Conservation (phyloP, 495 filamentous ascomycete species). For the Penicillium pulvis region DNA sequence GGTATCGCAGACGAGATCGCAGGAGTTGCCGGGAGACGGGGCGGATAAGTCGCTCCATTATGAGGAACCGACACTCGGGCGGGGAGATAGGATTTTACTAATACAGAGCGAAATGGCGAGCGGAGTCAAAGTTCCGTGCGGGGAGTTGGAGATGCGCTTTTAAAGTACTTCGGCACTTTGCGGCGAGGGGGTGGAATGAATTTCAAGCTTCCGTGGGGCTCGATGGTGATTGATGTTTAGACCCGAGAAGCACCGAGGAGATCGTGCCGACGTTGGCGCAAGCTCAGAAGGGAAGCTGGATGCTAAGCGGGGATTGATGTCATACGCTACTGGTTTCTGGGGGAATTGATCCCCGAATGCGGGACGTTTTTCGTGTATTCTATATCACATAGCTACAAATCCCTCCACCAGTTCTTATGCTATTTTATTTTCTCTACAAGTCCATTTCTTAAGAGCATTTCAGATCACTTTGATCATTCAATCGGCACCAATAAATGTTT, state of each 20-base stretch:
- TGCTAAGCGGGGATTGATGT: constrained; percentile 23
- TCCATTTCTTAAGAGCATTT: background rate
- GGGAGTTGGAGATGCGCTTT: constrained; percentile 12
- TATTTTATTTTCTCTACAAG: background rate
- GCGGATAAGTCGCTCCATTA: constrained; percentile 45
- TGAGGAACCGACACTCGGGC: constrained; percentile 4
- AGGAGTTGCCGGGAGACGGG: constrained; percentile 43
- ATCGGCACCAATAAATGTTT: background rate
- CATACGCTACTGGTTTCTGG: constrained; percentile 9
- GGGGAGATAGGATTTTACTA: constrained; percentile 3
- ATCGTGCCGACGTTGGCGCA: constrained; percentile 14
- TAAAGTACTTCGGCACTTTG: constrained; percentile 4
- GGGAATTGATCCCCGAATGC: background rate
- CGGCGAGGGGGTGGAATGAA: background rate
- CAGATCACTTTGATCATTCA: background rate
- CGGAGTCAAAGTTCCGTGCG: constrained; percentile 6
- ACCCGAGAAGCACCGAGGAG: constrained; percentile 34
- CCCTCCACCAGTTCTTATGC: background rate
- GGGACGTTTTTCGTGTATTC: background rate
- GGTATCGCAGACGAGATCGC: constrained; percentile 41
- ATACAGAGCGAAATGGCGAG: constrained; percentile 4
- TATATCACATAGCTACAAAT: background rate
- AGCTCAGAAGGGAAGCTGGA: constrained; percentile 33
- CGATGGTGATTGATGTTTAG: constrained; percentile 30
- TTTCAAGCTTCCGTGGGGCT: constrained; percentile 7